A percentile compares a stretch with the other conserved stretches of the same genome.
Evolutionary conservation across 1,284 basidiomycete genomes (phyloP).

Genomic region (Malassezia globosa): DNA sequence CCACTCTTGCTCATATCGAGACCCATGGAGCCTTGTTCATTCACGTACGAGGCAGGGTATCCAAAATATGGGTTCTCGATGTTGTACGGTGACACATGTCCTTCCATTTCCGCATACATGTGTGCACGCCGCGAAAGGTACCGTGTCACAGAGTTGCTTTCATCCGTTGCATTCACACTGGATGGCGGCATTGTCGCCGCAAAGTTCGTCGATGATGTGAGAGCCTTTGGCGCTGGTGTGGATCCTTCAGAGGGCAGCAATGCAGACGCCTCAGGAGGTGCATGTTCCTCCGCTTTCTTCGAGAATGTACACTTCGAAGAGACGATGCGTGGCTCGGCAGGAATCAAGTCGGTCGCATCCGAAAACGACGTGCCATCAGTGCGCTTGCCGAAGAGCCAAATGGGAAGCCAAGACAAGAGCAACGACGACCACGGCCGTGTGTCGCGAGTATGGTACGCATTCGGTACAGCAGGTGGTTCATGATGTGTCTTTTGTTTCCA

Average conservation of each 20-base stretch:
- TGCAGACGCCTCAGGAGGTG: no score
- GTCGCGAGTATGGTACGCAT: no score
- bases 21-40: conserved; percentile 11
- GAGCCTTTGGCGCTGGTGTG: not conserved
- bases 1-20: not conserved
- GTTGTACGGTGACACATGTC: conserved; percentile 47
- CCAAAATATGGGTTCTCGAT: conserved; percentile 66
- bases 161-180: not conserved
- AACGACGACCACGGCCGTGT: not conserved
- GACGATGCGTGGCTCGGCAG: not conserved
- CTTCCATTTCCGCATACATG: conserved; percentile 26
- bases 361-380: no score
- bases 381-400: not conserved
- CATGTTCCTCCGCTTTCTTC: no score
- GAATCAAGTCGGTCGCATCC: not conserved
- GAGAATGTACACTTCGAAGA: no score
- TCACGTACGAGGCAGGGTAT: conserved; percentile 54
- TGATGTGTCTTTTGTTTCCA: not conserved
- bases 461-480: not conserved
- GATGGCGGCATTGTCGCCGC: not conserved
- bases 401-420: not conserved
- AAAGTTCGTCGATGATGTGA: not conserved
- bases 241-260: no score
- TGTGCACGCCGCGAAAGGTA: conserved; percentile 38
- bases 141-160: conserved; percentile 8